phyloP scores from a whole-genome alignment of 371 early-diverging fungal genomes.

The Mortierella sp. region DNA sequence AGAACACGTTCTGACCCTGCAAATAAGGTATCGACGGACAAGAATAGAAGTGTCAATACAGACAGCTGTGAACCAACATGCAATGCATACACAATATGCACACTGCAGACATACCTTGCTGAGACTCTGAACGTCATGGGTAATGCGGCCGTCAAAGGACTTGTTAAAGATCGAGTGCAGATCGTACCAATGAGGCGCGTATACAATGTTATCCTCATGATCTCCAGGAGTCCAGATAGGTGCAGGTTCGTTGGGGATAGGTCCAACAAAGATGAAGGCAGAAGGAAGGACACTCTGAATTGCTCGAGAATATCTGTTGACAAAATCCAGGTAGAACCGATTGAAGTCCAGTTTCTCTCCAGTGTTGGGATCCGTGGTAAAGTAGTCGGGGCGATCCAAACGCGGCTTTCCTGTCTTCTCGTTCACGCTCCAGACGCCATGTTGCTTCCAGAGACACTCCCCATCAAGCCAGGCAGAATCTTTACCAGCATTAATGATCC shows the following conservation, averaged over 20 bases:
- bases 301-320: slow-evolving; percentile 70
- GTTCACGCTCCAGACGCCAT: slow-evolving; percentile 82
- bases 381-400: slow-evolving; percentile 71
- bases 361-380: slow-evolving; percentile 73
- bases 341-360: slow-evolving; percentile 70
- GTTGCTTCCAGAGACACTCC: slow-evolving; percentile 81
- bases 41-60: neutral
- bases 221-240: slow-evolving; percentile 71
- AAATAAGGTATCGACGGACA: neutral
- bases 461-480: slow-evolving; percentile 74
- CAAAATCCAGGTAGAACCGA: slow-evolving; percentile 79
- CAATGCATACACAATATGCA: neutral
- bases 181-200: slow-evolving; percentile 91
- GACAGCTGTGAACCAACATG: neutral
- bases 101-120: slow-evolving; percentile 64
- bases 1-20: slow-evolving; percentile 78
- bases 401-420: slow-evolving; percentile 66
- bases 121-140: slow-evolving; percentile 83
- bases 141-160: slow-evolving; percentile 77
- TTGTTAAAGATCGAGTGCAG: slow-evolving; percentile 82
- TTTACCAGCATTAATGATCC: slow-evolving; percentile 68
- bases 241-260: slow-evolving; percentile 82
- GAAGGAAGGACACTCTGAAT: slow-evolving; percentile 69
- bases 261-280: slow-evolving; percentile 80
- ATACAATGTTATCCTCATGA: slow-evolving; percentile 73